phyloP scores from a whole-genome alignment of 352 stramenopile genomes.

The Phytophthora capsici region DNA sequence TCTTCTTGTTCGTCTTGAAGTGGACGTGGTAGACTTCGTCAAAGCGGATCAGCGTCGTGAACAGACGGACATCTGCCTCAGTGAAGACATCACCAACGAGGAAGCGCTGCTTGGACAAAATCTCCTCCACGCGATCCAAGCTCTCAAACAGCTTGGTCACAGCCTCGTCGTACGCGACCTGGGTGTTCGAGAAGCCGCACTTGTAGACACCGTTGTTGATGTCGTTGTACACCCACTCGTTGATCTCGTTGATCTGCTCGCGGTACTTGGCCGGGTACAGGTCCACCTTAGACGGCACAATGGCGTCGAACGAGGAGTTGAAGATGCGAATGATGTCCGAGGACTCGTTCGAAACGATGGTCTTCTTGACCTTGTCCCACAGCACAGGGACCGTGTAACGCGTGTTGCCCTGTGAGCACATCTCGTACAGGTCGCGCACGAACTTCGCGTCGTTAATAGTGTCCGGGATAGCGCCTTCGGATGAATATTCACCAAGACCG shows the following conservation, averaged over 20 bases:
- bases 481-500: conserved; percentile 75
- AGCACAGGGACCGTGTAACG: conserved; percentile 92
- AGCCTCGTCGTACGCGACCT: conserved; percentile 89
- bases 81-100: conserved; percentile 71
- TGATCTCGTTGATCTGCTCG: conserved; percentile 89
- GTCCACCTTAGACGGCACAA: conserved; percentile 73
- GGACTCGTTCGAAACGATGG: conserved; percentile 95
- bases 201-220: conserved; percentile 95
- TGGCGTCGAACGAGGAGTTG: conserved; percentile 77
- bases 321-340: conserved; percentile 95
- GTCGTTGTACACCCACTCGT: conserved; percentile 92
- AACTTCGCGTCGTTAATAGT: conserved; percentile 69
- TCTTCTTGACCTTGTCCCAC: conserved; percentile 90
- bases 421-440: conserved; percentile 85
- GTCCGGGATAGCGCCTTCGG: conserved; percentile 64
- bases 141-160: conserved; percentile 71
- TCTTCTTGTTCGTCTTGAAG: conserved; percentile 91
- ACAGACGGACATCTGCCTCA: conserved; percentile 84
- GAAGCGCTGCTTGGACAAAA: conserved; percentile 72
- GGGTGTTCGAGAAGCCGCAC: conserved; percentile 90
- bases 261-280: conserved; percentile 83
- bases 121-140: conserved; percentile 76
- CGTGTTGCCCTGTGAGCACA: conserved; percentile 73
- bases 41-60: conserved; percentile 83
- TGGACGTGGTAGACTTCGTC: conserved; percentile 87